Conservation (phyloP, 208 protist genomes). For the Leishmania arabica region DNA sequence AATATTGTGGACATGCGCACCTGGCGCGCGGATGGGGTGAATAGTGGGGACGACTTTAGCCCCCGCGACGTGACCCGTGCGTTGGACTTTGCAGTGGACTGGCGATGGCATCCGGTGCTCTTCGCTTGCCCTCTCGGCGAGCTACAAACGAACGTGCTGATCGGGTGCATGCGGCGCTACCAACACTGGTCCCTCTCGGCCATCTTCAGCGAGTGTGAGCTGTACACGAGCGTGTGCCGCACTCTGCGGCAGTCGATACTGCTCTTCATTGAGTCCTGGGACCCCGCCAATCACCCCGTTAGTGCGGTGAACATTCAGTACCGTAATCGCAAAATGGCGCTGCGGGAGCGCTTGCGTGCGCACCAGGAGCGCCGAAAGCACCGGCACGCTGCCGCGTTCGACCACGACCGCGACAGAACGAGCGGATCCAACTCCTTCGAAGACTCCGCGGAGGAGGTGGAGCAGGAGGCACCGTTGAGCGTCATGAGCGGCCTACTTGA, state of each 20-base stretch:
- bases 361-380: slow-evolving; percentile 24
- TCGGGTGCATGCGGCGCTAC: slow-evolving; percentile 87
- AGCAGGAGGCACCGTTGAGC: background rate
- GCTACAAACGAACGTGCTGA: slow-evolving; percentile 83
- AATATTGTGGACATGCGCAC: slow-evolving; percentile 58
- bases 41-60: slow-evolving; percentile 71
- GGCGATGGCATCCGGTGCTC: slow-evolving; percentile 87
- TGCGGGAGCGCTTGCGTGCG: slow-evolving; percentile 22
- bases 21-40: slow-evolving; percentile 62
- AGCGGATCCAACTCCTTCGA: slow-evolving; percentile 7
- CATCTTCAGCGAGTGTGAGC: slow-evolving; percentile 82
- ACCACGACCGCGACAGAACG: background rate
- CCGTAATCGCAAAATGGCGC: slow-evolving; percentile 28
- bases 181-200: slow-evolving; percentile 81
- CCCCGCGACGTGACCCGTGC: slow-evolving; percentile 68
- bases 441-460: background rate
- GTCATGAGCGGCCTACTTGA: slow-evolving; percentile 12
- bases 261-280: slow-evolving; percentile 70
- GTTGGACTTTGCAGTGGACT: slow-evolving; percentile 81
- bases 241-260: slow-evolving; percentile 57
- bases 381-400: background rate
- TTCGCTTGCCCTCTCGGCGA: slow-evolving; percentile 87
- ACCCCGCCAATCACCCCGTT: slow-evolving; percentile 58
- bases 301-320: slow-evolving; percentile 37
- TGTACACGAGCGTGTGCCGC: slow-evolving; percentile 60